These are phyloP conservation scores for Magnaporthiopsis rhizophila DNA, from an alignment of 2,329 filamentous ascomycete species.

Conservation along the genomic window DNA sequence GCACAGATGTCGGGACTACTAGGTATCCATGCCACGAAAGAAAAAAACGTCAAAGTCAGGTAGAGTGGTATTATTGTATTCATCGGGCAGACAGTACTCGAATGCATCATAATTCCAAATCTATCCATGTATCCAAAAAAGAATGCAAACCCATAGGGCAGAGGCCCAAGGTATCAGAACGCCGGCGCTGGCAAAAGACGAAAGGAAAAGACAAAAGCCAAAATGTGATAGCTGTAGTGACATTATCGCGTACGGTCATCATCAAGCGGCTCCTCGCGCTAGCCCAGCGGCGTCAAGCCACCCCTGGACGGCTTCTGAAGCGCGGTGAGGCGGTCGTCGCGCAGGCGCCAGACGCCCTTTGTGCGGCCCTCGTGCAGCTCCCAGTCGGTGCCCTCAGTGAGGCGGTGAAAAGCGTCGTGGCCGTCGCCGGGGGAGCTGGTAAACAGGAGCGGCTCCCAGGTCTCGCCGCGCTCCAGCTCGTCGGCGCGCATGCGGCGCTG, in stretches of 20 bases:
- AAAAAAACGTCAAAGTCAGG: background rate
- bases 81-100: no score
- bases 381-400: slow-evolving; percentile 22
- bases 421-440: slow-evolving; percentile 17
- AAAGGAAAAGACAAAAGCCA: background rate
- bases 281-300: slow-evolving; percentile 21
- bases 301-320: slow-evolving; percentile 25
- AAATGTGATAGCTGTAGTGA: no score
- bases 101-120: background rate
- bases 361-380: slow-evolving; percentile 25
- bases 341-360: slow-evolving; percentile 30
- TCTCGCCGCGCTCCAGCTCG: slow-evolving; percentile 45
- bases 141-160: background rate
- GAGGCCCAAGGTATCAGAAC: background rate
- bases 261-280: background rate
- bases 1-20: no score
- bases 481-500: slow-evolving; percentile 67
- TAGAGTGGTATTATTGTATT: background rate
- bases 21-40: no score
- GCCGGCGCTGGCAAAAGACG: background rate
- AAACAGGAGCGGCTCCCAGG: slow-evolving; percentile 34
- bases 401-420: slow-evolving; percentile 23
- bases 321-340: slow-evolving; percentile 17
- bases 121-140: background rate
- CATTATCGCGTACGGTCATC: no score